A percentile compares a stretch with the other conserved stretches of the same genome.
These are phyloP conservation scores for Thalassiosira profunda DNA, from an alignment of 108 stramenopile genomes.

Conservation along the genomic window DNA sequence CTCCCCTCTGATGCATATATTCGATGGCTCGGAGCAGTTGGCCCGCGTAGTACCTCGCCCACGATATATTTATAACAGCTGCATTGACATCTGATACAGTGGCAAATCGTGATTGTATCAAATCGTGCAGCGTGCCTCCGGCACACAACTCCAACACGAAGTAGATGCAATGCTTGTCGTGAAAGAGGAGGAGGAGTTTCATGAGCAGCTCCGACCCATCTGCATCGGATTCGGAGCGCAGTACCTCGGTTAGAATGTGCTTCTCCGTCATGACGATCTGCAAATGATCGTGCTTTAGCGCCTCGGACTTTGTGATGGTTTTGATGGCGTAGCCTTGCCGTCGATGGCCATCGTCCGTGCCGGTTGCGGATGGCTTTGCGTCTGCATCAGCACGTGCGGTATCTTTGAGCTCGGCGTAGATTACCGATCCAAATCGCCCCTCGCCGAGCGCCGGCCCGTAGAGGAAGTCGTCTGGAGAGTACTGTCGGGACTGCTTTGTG, in stretches of 20 bases:
- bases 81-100: not conserved
- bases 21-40: slow-evolving; percentile 40
- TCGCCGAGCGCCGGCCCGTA: slow-evolving; percentile 46
- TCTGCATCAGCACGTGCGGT: no score
- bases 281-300: slow-evolving; percentile 25
- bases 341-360: not conserved
- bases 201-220: slow-evolving; percentile 12
- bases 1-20: slow-evolving; percentile 28
- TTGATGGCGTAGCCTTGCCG: slow-evolving; percentile 32
- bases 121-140: slow-evolving; percentile 46
- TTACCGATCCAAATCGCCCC: slow-evolving; percentile 42
- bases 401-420: slow-evolving; percentile 38
- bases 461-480: slow-evolving; percentile 26
- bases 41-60: slow-evolving; percentile 33
- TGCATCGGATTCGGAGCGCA: not conserved
- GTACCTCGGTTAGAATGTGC: slow-evolving; percentile 16
- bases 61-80: slow-evolving; percentile 20
- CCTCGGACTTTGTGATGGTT: slow-evolving; percentile 35
- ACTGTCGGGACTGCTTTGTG: not conserved
- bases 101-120: slow-evolving; percentile 10
- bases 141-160: slow-evolving; percentile 44
- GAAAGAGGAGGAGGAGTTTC: slow-evolving; percentile 36
- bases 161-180: slow-evolving; percentile 33
- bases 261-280: slow-evolving; percentile 28
- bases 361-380: not conserved